Percentiles rank a stretch among this genome's conserved stretches.
Conservation (phyloP, 768 basidiomycete genomes). For the Leccinum aurantiacum region DNA sequence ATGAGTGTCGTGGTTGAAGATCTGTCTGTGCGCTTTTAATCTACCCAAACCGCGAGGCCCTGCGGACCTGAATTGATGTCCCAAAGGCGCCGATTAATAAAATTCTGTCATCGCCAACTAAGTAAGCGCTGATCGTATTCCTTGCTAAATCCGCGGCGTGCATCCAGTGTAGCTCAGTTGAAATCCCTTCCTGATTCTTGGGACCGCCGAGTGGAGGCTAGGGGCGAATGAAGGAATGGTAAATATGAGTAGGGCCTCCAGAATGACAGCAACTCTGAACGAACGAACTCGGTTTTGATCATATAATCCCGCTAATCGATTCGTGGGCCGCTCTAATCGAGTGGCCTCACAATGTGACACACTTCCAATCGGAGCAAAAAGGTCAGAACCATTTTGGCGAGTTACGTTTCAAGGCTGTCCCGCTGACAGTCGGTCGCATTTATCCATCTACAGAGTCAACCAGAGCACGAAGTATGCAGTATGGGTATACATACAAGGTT, state of each 20-base stretch:
- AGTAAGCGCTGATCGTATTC: neutral
- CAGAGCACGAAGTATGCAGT: neutral
- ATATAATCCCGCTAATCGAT: neutral
- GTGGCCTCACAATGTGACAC: neutral
- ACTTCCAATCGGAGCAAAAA: neutral
- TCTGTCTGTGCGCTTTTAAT: neutral
- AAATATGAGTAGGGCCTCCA: neutral
- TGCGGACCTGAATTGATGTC: neutral
- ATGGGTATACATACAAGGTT: neutral
- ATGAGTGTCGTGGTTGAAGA: neutral
- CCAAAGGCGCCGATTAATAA: neutral
- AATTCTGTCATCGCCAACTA: neutral
- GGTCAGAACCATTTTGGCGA: neutral
- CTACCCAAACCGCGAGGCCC: neutral
- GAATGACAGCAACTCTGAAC: neutral
- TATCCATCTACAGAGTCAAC: neutral
- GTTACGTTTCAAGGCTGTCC: neutral
- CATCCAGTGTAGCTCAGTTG: neutral
- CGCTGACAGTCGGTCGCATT: neutral
- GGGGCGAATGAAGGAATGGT: neutral
- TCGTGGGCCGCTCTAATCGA: neutral
- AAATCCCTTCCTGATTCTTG: neutral
- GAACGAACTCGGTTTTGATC: neutral
- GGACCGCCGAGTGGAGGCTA: no score
- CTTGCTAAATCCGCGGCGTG: neutral